These are phyloP conservation scores for Beauveria scarabaeidicola DNA, from an alignment of 2,329 filamentous ascomycete species.

Conservation along the genomic window DNA sequence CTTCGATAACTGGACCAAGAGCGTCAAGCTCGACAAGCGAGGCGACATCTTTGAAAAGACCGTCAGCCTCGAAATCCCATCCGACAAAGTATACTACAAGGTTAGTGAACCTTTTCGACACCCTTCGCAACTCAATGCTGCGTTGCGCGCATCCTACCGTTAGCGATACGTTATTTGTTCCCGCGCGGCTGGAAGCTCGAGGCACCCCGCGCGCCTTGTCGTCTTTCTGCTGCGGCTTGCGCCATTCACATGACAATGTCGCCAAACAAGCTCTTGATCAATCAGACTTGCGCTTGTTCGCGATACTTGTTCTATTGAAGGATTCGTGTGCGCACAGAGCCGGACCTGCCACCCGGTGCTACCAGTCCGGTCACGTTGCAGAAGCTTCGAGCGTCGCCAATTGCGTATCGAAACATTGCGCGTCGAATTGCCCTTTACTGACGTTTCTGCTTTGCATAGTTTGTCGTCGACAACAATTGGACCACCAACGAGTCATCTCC, in stretches of 20 bases:
- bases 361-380: neutral
- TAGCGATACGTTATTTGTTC: slow-evolving; percentile 3
- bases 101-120: slow-evolving; percentile 40
- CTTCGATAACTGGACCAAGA: slow-evolving; percentile 91
- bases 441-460: slow-evolving; percentile 44
- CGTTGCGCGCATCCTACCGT: neutral
- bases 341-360: neutral
- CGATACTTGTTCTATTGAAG: neutral
- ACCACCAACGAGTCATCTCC: slow-evolving; percentile 71
- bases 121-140: neutral
- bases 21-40: slow-evolving; percentile 69
- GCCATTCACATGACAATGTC: neutral
- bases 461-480: slow-evolving; percentile 92
- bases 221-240: neutral
- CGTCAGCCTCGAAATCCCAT: slow-evolving; percentile 58
- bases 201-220: neutral
- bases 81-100: slow-evolving; percentile 87
- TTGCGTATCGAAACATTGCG: neutral
- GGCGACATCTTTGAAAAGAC: slow-evolving; percentile 70
- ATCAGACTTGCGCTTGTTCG: neutral
- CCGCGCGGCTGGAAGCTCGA: neutral
- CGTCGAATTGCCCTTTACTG: neutral
- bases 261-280: neutral
- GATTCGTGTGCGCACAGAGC: neutral
- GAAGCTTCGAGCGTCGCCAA: neutral